Evolutionary conservation across 2,329 filamentous ascomycete genomes (phyloP), one percentile per base, ranked within the genome.

Genomic region (Dryadomyces quercus-mongolicae): DNA sequence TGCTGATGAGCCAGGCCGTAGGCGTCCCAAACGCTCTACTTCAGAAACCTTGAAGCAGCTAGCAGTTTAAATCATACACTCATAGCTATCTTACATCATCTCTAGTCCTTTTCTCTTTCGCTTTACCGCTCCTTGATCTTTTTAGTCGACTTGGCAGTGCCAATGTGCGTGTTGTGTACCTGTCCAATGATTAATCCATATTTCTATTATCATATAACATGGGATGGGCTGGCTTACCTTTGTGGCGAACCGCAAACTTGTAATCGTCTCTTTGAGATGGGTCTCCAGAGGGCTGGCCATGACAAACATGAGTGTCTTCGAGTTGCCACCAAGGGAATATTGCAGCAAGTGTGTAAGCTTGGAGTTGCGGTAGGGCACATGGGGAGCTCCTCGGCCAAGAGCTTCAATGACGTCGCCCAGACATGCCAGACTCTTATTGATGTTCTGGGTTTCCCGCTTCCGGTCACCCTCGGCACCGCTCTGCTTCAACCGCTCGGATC

Each of bases 231-330:
- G 10, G 16, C 72, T 65, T 69, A 90, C 90, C 78, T 95, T 97
- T 38, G 88, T 94, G 16, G 93, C 93, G 69, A 98, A 98, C 64
- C 93, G 86, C 68, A 98, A 75, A 75, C 90, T 96, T 47, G 91
- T 95, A 66, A 96, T 74, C 3, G 91, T 96, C 75, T 98, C 93
- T 64, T 85, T 86, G 60, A 96, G 74, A 71, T 97, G 93, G 6
- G 84, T 86, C 71, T 94, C 88, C 56, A 97, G 74, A 38, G 93
- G 93, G 62, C 86, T 93, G 55, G 95, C 87, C 91, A 97, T 97
- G 67, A 97, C 89, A 68, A 98, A 95, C 93, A 98, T 98, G 63
- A 98, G 84, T 0, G 93, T 98, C 72, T 96, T 95, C 62, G 86
- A 93, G 68, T 95, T 96, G 16, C 93, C 93, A 4, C 93, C 92